Conservation (phyloP, 345 rosid species). For the Heritiera fomes region DNA sequence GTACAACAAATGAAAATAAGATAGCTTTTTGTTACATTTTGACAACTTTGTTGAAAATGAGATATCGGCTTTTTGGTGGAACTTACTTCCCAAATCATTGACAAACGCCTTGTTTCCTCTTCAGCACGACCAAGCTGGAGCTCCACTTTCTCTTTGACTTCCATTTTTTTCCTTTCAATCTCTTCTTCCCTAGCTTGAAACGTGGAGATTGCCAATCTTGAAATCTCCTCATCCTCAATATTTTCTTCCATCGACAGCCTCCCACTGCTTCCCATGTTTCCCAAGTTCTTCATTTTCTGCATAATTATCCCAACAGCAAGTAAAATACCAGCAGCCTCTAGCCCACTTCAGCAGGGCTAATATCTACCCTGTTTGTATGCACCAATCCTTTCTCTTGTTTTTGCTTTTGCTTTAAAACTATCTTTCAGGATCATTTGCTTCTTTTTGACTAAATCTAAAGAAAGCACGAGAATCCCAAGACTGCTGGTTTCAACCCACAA, state of each 20-base stretch:
- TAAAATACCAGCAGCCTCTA: neutral
- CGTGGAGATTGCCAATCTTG: slow-evolving; percentile 51
- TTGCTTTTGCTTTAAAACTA: slow-evolving; percentile 37
- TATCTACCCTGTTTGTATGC: neutral
- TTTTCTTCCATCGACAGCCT: slow-evolving; percentile 52
- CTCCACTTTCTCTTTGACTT: slow-evolving; percentile 66
- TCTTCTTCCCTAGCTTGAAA: slow-evolving; percentile 78
- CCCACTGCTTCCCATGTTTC: slow-evolving; percentile 28
- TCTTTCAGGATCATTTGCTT: slow-evolving; percentile 35
- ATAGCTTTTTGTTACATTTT: neutral
- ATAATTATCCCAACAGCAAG: neutral
- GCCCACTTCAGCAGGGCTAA: neutral
- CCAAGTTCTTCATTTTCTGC: slow-evolving; percentile 27
- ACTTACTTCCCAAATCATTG: slow-evolving; percentile 74
- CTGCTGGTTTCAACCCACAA: neutral
- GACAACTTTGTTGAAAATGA: neutral
- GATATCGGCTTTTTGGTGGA: neutral
- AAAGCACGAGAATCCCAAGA: slow-evolving; percentile 26
- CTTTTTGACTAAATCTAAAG: slow-evolving; percentile 28
- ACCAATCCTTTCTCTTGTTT: slow-evolving; percentile 28
- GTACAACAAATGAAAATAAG: neutral
- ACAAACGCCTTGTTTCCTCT: slow-evolving; percentile 67
- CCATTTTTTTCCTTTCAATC: slow-evolving; percentile 74
- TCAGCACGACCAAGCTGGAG: slow-evolving; percentile 68
- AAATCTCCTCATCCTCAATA: slow-evolving; percentile 49